Conservation (phyloP, 352 stramenopile genomes). For the Pythium myriotylum region DNA sequence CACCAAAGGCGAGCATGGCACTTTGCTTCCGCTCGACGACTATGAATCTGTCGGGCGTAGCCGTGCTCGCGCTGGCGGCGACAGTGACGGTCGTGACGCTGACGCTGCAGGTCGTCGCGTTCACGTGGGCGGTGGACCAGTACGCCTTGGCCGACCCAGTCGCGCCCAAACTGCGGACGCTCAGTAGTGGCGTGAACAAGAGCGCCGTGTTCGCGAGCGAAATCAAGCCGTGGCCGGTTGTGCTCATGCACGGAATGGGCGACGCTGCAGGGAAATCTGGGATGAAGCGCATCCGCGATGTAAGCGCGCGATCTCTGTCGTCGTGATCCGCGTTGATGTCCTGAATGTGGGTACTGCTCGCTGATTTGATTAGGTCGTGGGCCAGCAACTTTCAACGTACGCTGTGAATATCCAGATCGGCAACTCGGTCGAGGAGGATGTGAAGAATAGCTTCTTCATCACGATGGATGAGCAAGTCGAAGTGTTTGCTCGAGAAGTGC, state of each 20-base stretch:
- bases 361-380: conserved; percentile 45
- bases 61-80: conserved; percentile 41
- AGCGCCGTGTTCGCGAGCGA: conserved; percentile 39
- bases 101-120: conserved; percentile 54
- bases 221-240: conserved; percentile 50
- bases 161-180: background rate
- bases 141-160: conserved; percentile 26
- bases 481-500: conserved; percentile 87
- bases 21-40: background rate
- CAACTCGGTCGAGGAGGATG: conserved; percentile 78
- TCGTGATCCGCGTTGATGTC: background rate
- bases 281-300: conserved; percentile 85
- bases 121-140: conserved; percentile 25
- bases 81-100: conserved; percentile 45
- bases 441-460: conserved; percentile 93
- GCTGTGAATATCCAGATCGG: conserved; percentile 90
- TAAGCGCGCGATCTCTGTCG: conserved; percentile 26
- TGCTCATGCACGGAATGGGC: conserved; percentile 95
- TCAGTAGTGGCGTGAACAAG: conserved; percentile 9
- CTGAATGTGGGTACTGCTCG: too few relatives aligned
- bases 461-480: conserved; percentile 92
- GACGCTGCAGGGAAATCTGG: conserved; percentile 91
- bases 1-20: background rate
- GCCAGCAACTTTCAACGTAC: conserved; percentile 84
- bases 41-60: conserved; percentile 26